phyloP scores from a whole-genome alignment of 2,329 filamentous ascomycete species.

The Meredithiella fracta region DNA sequence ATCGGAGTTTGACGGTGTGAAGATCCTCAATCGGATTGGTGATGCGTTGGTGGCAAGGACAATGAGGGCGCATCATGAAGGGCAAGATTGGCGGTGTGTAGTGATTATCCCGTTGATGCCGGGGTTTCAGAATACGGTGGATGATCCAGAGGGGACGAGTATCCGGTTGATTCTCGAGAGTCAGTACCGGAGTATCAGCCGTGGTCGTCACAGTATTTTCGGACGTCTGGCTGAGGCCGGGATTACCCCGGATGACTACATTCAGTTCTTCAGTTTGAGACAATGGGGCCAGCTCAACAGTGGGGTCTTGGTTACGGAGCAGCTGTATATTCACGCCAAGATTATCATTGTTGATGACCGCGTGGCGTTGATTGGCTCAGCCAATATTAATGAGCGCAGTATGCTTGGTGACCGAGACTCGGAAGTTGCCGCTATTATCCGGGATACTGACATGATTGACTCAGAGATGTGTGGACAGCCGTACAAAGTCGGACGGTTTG shows the following conservation, averaged over 20 bases:
- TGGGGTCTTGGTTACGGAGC: constrained; percentile 76
- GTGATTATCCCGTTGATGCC: constrained; percentile 91
- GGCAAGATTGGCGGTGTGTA: constrained; percentile 78
- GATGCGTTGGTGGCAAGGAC: constrained; percentile 89
- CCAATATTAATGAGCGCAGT: constrained; percentile 96
- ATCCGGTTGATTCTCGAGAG: constrained; percentile 93
- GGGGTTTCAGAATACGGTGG: constrained; percentile 95
- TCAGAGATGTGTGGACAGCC: constrained; percentile 82
- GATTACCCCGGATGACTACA: constrained; percentile 89
- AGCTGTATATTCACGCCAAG: constrained; percentile 96
- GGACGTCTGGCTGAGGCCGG: constrained; percentile 60
- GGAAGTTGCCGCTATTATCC: constrained; percentile 75
- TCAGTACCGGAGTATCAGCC: constrained; percentile 89
- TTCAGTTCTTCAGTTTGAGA: constrained; percentile 82
- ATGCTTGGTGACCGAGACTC: constrained; percentile 88
- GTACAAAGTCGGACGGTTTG: constrained; percentile 81
- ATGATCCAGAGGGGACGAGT: constrained; percentile 84
- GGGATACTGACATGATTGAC: constrained; percentile 83
- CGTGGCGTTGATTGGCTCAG: constrained; percentile 83
- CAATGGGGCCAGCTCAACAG: constrained; percentile 85
- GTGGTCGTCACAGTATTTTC: constrained; percentile 84
- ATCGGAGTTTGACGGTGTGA: constrained; percentile 71
- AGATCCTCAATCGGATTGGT: constrained; percentile 83
- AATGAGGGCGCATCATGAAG: constrained; percentile 63
- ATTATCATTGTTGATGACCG: constrained; percentile 91